Evolutionary conservation across 306 rosid genomes (phyloP), one percentile per base, ranked within the genome.

Genomic region (Vigna nakashimae): DNA sequence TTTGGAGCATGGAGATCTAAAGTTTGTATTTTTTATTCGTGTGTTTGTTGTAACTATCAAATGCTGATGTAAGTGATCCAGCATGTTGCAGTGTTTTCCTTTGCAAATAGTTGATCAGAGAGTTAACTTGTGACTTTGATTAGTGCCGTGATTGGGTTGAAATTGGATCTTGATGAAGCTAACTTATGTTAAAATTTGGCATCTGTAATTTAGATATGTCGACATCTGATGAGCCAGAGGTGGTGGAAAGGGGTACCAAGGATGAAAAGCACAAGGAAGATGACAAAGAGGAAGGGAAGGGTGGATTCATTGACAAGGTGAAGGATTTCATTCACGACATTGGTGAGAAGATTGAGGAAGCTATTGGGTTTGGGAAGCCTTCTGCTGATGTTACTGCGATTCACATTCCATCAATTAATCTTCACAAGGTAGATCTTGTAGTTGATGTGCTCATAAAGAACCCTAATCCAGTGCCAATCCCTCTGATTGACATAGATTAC

Each of bases 401-500:
- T 49, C 98, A 90, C 85, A 77, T 96, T 84, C 91, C 94, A 1
- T 26, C 12, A 8, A 89, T 96, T 65, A 92, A 80, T 58, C 90
- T 96, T 18, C 89, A 96, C 28, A 89, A 75, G 86, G 94, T 84
- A 2, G 99, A 96, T 4, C 62, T 96, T 62, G 89, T 92, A 50
- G 88, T 93, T 59, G 99, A 96, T 83, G 89, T 96, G 79, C 94
- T 96, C 42, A 78, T 96, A 2, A 96, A 90, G 84, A 96, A 96
- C 71, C 98, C 99, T 0, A 96, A 92, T 76, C 98, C 98, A 0
- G 91, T 96, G 17, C 99, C 99, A 4, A 92, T 96, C 65, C 99
- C 99, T 57, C 79, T 96, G 11, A 71, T 90, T 70, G 98, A 96
- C 86, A 90, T 96, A 2, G 63, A 92, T 58, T 96, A 96, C 79